Evolutionary conservation across 306 rosid genomes (phyloP).

Genomic region (Crataegus laevigata): DNA sequence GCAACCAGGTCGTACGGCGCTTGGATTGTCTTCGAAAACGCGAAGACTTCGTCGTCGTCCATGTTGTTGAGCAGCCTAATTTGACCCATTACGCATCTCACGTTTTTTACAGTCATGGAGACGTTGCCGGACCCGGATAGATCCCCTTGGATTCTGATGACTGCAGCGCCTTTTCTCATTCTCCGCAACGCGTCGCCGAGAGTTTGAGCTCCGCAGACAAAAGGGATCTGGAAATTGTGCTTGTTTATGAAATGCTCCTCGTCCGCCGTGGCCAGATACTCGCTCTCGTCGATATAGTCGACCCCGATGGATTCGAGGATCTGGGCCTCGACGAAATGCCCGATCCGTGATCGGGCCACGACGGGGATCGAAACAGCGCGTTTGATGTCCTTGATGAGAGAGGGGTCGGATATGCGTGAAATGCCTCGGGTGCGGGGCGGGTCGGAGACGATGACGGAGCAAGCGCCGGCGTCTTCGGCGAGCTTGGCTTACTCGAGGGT

Average conservation of each 20-base stretch:
- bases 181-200: constrained; percentile 68
- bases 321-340: constrained; percentile 87
- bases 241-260: constrained; percentile 55
- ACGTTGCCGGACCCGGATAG: constrained; percentile 38
- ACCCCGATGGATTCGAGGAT: constrained; percentile 57
- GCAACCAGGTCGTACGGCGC: constrained; percentile 73
- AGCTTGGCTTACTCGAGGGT: constrained; percentile 47
- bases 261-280: constrained; percentile 43
- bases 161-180: constrained; percentile 62
- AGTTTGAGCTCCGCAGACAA: constrained; percentile 46
- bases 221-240: constrained; percentile 48
- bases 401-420: constrained; percentile 57
- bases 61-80: constrained; percentile 48
- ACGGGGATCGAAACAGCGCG: constrained; percentile 47
- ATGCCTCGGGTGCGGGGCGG: constrained; percentile 17
- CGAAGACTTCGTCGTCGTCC: constrained; percentile 73
- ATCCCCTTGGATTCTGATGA: constrained; percentile 64
- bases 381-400: constrained; percentile 49
- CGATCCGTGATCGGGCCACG: constrained; percentile 52
- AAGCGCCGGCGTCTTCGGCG: constrained; percentile 69
- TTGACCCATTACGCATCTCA: constrained; percentile 56
- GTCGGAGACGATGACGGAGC: constrained; percentile 41
- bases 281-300: constrained; percentile 70
- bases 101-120: constrained; percentile 29
- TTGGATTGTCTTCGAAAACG: constrained; percentile 46